Percentiles rank a stretch among this genome's conserved stretches.
These are phyloP conservation scores for Torrubiella hemipterigena DNA, from an alignment of 2,329 filamentous ascomycete species.

Conservation along the genomic window DNA sequence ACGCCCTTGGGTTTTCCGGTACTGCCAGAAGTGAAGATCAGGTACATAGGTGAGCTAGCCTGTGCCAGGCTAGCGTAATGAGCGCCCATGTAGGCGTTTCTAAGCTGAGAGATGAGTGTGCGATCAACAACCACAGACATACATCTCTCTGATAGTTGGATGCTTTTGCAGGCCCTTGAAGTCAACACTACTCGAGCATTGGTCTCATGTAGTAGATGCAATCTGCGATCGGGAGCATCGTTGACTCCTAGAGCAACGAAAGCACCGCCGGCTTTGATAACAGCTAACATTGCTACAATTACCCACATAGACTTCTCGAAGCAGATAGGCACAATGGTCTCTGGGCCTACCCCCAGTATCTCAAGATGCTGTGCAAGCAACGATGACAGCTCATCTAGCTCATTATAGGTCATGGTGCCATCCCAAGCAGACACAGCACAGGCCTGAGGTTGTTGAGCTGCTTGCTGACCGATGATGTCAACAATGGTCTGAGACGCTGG, in stretches of 20 bases:
- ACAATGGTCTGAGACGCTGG: no score
- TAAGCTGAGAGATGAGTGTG: not conserved
- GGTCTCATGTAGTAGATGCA: slow-evolving; percentile 1
- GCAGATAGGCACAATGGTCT: slow-evolving; percentile 15
- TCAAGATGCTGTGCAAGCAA: not conserved
- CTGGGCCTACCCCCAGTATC: not conserved
- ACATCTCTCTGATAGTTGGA: not conserved
- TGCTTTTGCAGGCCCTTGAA: slow-evolving; percentile 1
- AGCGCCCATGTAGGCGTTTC: not conserved
- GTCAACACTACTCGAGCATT: not conserved
- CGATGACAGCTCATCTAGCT: slow-evolving; percentile 1
- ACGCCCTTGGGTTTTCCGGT: slow-evolving; percentile 13
- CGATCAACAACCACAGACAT: slow-evolving; percentile 1
- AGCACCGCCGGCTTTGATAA: slow-evolving; percentile 20
- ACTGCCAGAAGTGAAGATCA: slow-evolving; percentile 11
- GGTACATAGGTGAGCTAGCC: slow-evolving; percentile 8
- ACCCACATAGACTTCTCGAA: slow-evolving; percentile 24
- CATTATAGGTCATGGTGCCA: not conserved
- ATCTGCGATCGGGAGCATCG: slow-evolving; percentile 12
- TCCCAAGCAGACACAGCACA: slow-evolving; percentile 3
- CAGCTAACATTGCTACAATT: slow-evolving; percentile 18
- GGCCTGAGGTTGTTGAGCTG: no score
- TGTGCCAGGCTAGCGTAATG: not conserved
- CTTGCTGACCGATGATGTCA: no score
- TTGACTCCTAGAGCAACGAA: slow-evolving; percentile 22